A percentile compares a stretch with the other conserved stretches of the same genome.
Conservation (phyloP, 805 yeast species). For the Myxozyma neotropica region DNA sequence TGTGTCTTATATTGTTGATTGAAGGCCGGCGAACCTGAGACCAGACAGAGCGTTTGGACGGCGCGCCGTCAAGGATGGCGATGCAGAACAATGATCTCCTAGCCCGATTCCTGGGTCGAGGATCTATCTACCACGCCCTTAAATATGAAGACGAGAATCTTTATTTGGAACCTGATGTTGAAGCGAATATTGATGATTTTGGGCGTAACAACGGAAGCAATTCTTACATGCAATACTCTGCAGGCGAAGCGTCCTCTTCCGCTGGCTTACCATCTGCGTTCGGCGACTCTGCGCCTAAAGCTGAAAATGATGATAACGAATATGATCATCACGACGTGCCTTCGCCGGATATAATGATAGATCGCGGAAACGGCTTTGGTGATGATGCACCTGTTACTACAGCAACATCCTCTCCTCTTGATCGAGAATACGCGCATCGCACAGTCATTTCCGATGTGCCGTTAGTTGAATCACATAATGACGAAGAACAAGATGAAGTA, state of each 20-base stretch:
- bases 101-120: constrained; percentile 33
- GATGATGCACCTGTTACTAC: neutral
- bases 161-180: constrained; percentile 25
- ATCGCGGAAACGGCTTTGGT: neutral
- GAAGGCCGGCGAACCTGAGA: too few species aligned
- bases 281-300: constrained; percentile 1
- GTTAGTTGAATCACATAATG: neutral
- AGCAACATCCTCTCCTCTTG: neutral
- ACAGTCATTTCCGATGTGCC: constrained; percentile 8
- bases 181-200: constrained; percentile 26
- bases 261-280: constrained; percentile 29
- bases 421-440: constrained; percentile 1
- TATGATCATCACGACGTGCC: constrained; percentile 16
- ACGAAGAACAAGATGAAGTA: constrained; percentile 27
- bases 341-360: constrained; percentile 9
- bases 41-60: neutral
- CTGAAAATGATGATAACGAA: constrained; percentile 3
- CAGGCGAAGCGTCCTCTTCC: constrained; percentile 18
- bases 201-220: neutral
- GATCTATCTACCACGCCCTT: constrained; percentile 34
- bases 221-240: constrained; percentile 9
- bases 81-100: constrained; percentile 23
- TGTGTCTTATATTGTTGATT: neutral
- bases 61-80: neutral
- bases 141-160: constrained; percentile 26